Percentiles rank a stretch among this genome's conserved stretches.
Conservation (phyloP, 164 flowering plant species). For the Sedum album region DNA sequence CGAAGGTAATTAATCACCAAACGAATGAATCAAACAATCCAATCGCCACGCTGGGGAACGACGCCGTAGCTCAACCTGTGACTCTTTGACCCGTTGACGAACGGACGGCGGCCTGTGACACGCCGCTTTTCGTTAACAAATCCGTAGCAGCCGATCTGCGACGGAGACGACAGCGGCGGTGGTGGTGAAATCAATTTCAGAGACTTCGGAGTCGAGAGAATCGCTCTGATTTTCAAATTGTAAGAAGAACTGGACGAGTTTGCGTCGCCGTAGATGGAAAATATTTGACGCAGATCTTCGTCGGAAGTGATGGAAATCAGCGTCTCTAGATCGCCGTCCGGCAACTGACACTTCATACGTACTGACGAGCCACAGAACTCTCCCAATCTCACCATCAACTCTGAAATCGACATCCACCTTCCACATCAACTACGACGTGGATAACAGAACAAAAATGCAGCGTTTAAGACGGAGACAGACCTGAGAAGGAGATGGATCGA, state of each 20-base stretch:
- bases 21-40: too few relatives aligned
- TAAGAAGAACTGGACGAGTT: too few relatives aligned
- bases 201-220: conserved; percentile 32
- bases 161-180: conserved; percentile 1
- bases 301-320: conserved; percentile 41
- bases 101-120: too few relatives aligned
- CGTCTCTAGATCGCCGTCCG: conserved; percentile 50
- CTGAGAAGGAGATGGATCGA: conserved; percentile 38
- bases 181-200: conserved; percentile 30
- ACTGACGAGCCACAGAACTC: conserved; percentile 45
- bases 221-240: conserved; percentile 47
- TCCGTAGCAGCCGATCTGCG: not conserved
- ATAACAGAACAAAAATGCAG: too few relatives aligned
- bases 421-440: too few relatives aligned
- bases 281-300: conserved; percentile 36
- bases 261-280: conserved; percentile 36
- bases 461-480: conserved; percentile 14
- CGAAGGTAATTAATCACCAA: too few relatives aligned
- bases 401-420: conserved; percentile 18
- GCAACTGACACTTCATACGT: conserved; percentile 39
- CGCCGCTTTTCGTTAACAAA: too few relatives aligned
- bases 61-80: too few relatives aligned
- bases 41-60: too few relatives aligned
- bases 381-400: conserved; percentile 41
- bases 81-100: too few relatives aligned